Conservation (phyloP, 495 filamentous ascomycete genomes). For the Melanomma pulvis-pyrius region DNA sequence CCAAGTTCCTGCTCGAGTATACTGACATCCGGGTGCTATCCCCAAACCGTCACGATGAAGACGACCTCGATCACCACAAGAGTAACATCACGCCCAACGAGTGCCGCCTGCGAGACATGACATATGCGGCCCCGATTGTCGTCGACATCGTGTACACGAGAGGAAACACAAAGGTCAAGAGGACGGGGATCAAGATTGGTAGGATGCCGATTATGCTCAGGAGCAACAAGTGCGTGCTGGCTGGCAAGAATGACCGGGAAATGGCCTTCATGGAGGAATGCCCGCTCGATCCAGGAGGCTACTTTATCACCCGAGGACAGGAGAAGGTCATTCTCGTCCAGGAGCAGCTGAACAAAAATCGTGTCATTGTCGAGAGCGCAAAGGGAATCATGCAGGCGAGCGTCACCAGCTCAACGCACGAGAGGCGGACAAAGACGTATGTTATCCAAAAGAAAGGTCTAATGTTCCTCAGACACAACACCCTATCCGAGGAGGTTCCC, state of each 20-base stretch:
- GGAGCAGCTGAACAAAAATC: constrained; percentile 97
- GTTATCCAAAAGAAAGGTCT: constrained; percentile 89
- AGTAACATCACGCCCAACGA: constrained; percentile 81
- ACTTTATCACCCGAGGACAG: constrained; percentile 83
- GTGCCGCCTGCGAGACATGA: constrained; percentile 91
- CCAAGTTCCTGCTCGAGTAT: constrained; percentile 82
- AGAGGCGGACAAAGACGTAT: constrained; percentile 96
- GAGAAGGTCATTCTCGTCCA: constrained; percentile 99
- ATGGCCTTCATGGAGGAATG: constrained; percentile 92
- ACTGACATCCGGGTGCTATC: constrained; percentile 81
- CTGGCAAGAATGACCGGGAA: constrained; percentile 74
- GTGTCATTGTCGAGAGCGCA: constrained; percentile 94
- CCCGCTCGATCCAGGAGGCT: constrained; percentile 92
- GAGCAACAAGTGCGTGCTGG: constrained; percentile 87
- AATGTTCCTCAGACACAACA: constrained; percentile 88
- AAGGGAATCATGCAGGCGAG: constrained; percentile 93
- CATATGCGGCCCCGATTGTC: constrained; percentile 88
- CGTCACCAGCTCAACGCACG: constrained; percentile 88
- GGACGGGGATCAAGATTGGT: constrained; percentile 75
- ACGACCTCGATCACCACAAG: constrained; percentile 59
- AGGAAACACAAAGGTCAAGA: constrained; percentile 68
- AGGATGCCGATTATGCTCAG: constrained; percentile 95
- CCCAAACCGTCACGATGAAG: constrained; percentile 76
- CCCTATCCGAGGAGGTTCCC: constrained; percentile 86
- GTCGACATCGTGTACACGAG: constrained; percentile 87